phyloP scores from a whole-genome alignment of 352 stramenopile species.

The Phytophthora multivora region DNA sequence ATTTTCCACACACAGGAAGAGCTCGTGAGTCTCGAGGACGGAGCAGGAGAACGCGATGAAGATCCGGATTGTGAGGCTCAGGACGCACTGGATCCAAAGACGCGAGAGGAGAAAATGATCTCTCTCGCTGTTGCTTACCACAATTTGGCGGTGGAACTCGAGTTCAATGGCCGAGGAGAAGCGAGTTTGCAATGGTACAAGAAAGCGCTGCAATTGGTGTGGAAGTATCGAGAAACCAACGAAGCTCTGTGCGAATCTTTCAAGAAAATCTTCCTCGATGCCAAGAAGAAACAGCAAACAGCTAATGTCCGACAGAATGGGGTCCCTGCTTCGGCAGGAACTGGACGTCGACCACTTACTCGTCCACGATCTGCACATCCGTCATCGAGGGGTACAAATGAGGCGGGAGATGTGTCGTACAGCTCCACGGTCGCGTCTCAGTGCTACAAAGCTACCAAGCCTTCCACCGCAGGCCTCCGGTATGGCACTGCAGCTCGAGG shows the following conservation, averaged over 20 bases:
- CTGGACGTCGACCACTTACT: conserved; percentile 1
- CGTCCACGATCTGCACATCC: conserved; percentile 51
- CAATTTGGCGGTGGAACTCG: conserved; percentile 78
- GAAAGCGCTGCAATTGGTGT: conserved; percentile 75
- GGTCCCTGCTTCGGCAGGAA: conserved; percentile 11
- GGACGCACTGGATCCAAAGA: conserved; percentile 61
- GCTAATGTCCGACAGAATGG: conserved; percentile 27
- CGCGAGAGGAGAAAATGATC: conserved; percentile 76
- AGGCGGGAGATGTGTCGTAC: conserved; percentile 51
- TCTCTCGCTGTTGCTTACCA: conserved; percentile 81
- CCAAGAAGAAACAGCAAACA: conserved; percentile 63
- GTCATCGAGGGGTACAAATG: conserved; percentile 9
- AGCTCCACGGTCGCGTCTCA: conserved; percentile 62
- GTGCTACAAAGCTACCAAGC: conserved; percentile 64
- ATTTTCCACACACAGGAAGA: conserved; percentile 87
- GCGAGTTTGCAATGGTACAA: conserved; percentile 87
- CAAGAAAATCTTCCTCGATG: conserved; percentile 72
- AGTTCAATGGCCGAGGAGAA: conserved; percentile 73
- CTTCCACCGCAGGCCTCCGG: conserved; percentile 41
- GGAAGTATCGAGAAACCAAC: conserved; percentile 68
- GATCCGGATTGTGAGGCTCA: conserved; percentile 14
- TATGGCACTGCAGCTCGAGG: conserved; percentile 29
- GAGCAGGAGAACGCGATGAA: conserved; percentile 12
- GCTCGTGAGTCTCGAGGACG: conserved; percentile 58
- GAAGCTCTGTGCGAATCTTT: conserved; percentile 67